Base-by-base conservation (phyloP, 2,329 filamentous ascomycete species). In the Beauveria medogensis region DNA sequence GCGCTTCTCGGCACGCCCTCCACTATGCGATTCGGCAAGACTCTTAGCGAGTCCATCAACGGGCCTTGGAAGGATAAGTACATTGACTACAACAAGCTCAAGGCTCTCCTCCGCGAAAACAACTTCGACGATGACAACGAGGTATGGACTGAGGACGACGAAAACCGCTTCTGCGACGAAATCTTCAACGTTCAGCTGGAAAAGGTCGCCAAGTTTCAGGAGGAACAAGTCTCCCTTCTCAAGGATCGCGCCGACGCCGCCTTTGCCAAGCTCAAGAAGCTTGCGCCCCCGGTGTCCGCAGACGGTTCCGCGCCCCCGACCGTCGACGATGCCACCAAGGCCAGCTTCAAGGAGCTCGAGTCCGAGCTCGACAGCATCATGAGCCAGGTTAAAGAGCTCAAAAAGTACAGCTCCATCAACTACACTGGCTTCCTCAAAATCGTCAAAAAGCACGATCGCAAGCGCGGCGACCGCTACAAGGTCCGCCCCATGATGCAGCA, bases 371-470 rank as follows among this genome's bases (percentile, higher is more conserved):
- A 97, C 73, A 76, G 77, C 59, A 94, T 97, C 74, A 94, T 90
- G 40, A 90, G 91, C 72, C 91, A 97, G 75, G 87, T 95, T 70
- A 93, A 89, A 72, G 90, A 96, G 78, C 82, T 99, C 67, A 94
- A 96, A 76, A 94, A 91, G 74, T 99, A 94, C 77, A 94, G 91
- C 74, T 90, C 88, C 65, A 88, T 97, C 78, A 99, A 99, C 78
- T 99, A 97, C 75, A 96, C 94, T 6, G 94, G 92, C 53, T 96
- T 97, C 75, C 83, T 97, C 71, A 99, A 99, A 81, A 96, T 96
- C 53, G 92, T 92, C 61, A 99, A 99, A 85, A 99, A 99, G 78
- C 94, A 99, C 76, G 94, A 99, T 75, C 90, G 94, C 66, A 95
- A 93, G 77, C 84, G 93, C 66, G 92, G 92, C 60, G 82, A 86